Evolutionary conservation across 108 stramenopile genomes (phyloP).

Genomic region (Bacterosira constricta): DNA sequence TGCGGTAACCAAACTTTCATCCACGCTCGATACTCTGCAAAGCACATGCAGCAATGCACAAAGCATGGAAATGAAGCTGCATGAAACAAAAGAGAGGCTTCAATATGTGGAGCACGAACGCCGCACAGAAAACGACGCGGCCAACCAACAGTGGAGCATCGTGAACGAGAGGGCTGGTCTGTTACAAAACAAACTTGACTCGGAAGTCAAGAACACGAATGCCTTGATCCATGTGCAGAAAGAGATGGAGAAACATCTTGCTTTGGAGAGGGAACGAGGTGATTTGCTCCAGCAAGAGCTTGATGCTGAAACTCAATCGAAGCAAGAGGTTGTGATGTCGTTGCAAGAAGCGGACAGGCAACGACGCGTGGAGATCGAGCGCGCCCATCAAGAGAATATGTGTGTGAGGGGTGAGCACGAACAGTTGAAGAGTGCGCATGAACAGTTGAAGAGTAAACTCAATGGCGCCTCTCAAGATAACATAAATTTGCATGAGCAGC

Average conservation of each 20-base stretch:
- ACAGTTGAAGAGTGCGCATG: background rate
- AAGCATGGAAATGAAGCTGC: slow-evolving; percentile 6
- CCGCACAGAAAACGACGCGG: background rate
- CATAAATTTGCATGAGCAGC: slow-evolving; percentile 11
- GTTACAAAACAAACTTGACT: slow-evolving; percentile 2
- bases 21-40: slow-evolving; percentile 33
- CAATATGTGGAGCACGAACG: background rate
- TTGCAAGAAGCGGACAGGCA: slow-evolving; percentile 8
- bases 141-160: background rate
- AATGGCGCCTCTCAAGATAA: slow-evolving; percentile 10
- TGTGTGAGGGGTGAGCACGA: background rate
- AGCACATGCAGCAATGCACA: slow-evolving; percentile 2
- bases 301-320: background rate
- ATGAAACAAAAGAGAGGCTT: slow-evolving; percentile 2
- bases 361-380: background rate
- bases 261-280: slow-evolving; percentile 24
- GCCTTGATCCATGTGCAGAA: background rate
- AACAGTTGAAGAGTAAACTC: slow-evolving; percentile 11
- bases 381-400: background rate
- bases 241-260: slow-evolving; percentile 33
- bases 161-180: background rate
- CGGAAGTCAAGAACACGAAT: background rate
- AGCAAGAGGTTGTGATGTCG: slow-evolving; percentile 2
- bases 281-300: slow-evolving; percentile 35
- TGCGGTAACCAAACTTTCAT: slow-evolving; percentile 4